Percentiles rank a stretch among this genome's conserved stretches.
These are phyloP conservation scores for Abortiporus biennis DNA, from an alignment of 1,284 basidiomycete species.

Conservation along the genomic window DNA sequence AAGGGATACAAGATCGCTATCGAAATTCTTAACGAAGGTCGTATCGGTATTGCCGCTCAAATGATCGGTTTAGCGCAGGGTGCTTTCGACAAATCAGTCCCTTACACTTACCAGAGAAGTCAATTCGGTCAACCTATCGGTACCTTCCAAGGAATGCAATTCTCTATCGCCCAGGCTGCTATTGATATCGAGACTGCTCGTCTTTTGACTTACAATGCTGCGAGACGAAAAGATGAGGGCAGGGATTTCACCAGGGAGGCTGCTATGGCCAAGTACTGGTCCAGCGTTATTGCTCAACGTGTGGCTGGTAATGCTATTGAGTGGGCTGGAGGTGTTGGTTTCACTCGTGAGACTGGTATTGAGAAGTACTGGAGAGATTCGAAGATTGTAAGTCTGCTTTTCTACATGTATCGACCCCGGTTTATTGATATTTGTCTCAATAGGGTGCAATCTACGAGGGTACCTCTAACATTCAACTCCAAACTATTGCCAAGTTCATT, in stretches of 20 bases:
- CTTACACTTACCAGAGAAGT: slow-evolving; percentile 89
- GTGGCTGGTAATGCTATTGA: slow-evolving; percentile 91
- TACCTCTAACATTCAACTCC: slow-evolving; percentile 93
- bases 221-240: slow-evolving; percentile 89
- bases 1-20: slow-evolving; percentile 99
- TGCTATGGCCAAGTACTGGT: slow-evolving; percentile 94
- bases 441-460: slow-evolving; percentile 94
- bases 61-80: slow-evolving; percentile 98
- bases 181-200: slow-evolving; percentile 91
- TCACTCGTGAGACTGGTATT: slow-evolving; percentile 91
- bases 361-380: slow-evolving; percentile 95
- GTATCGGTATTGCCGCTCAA: slow-evolving; percentile 96
- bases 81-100: slow-evolving; percentile 89
- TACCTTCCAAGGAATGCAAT: slow-evolving; percentile 92
- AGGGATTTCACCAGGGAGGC: slow-evolving; percentile 87
- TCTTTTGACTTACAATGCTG: slow-evolving; percentile 94
- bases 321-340: slow-evolving; percentile 95
- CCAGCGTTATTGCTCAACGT: slow-evolving; percentile 84
- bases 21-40: slow-evolving; percentile 62
- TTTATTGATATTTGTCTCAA: slow-evolving; percentile 7
- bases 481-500: slow-evolving; percentile 92
- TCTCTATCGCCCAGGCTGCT: slow-evolving; percentile 89
- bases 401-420: background rate
- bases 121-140: slow-evolving; percentile 95
- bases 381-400: slow-evolving; percentile 62